Base-by-base conservation (phyloP, 495 filamentous ascomycete genomes). In the Penicillium nucicola region DNA sequence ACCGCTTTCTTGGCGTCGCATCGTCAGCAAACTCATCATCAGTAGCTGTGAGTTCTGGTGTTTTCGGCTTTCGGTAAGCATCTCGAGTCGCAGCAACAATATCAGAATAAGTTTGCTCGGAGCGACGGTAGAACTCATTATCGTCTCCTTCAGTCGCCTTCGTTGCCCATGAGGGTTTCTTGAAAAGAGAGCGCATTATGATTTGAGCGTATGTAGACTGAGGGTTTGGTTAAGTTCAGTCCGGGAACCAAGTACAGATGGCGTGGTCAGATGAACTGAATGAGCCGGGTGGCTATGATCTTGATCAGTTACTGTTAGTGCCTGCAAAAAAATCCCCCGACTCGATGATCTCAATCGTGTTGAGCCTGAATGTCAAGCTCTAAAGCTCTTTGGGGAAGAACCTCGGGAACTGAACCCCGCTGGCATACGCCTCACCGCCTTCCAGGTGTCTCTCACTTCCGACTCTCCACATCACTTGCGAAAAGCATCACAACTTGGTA, bases 71-170 rank as follows among this genome's bases (percentile, higher is more conserved):
- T 49, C 64, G 39, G 52, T 67, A 50, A 32, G 65, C 55, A 59
- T 62, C 62, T 51, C 53, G 60, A 36, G 79, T 68, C 17, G 87
- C 83, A 30, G 80, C 78, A 18, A 86, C 48, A 31, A 82, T 77
- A 35, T 82, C 75, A 11, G 72, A 68, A 52, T 85, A 88, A 1
- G 81, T 78, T 48, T 87, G 81, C 43, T 78, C 77, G 12, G 84
- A 82, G 22, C 83, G 82, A 30, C 81, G 81, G 58, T 90, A 92
- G 36, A 91, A 79, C 15, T 84, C 78, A 6, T 79, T 53, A 10
- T 70, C 67, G 22, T 80, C 72, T 9, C 68, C 68, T 19, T 75
- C 71, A 2, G 63, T 56, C 13, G 69, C 53, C 3, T 65, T 69
- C 35, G 65, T 77, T 33, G 78, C 72, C 67, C 76, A 84, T 1